Conservation (phyloP, 2,329 filamentous ascomycete genomes). For the Hymenoscyphus scutula region DNA sequence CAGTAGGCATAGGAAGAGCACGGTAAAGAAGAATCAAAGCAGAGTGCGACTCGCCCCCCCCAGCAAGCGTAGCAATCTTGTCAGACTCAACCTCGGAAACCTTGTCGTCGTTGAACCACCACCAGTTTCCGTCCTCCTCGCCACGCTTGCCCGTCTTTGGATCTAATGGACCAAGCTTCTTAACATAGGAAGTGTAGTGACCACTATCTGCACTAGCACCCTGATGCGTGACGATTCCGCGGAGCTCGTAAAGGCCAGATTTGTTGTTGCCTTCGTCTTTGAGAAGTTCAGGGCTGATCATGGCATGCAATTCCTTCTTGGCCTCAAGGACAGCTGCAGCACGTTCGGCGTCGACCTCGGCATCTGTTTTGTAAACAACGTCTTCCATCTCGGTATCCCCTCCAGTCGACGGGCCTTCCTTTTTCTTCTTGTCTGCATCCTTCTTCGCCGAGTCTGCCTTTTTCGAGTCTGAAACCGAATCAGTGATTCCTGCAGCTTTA, state of each 20-base stretch:
- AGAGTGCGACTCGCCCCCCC: slow-evolving; percentile 84
- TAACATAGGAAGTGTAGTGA: slow-evolving; percentile 97
- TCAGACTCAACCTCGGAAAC: slow-evolving; percentile 88
- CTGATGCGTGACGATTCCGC: slow-evolving; percentile 93
- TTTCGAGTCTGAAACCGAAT: slow-evolving; percentile 41
- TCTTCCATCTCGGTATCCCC: slow-evolving; percentile 68
- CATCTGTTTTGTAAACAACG: slow-evolving; percentile 78
- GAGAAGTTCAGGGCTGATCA: slow-evolving; percentile 72
- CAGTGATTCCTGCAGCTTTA: slow-evolving; percentile 46
- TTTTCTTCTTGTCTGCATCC: slow-evolving; percentile 46
- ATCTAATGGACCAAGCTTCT: slow-evolving; percentile 76
- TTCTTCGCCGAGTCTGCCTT: slow-evolving; percentile 47
- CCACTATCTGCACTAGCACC: slow-evolving; percentile 95
- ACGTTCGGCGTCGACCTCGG: slow-evolving; percentile 84
- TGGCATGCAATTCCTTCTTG: slow-evolving; percentile 81
- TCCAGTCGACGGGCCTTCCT: slow-evolving; percentile 48
- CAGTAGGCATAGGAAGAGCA: slow-evolving; percentile 65
- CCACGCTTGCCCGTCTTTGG: slow-evolving; percentile 72
- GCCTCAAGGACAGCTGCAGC: slow-evolving; percentile 70
- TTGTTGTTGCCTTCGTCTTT: slow-evolving; percentile 84
- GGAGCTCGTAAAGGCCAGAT: slow-evolving; percentile 91
- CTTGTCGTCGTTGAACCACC: slow-evolving; percentile 99
- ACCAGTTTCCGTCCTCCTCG: slow-evolving; percentile 92
- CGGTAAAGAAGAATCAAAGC: slow-evolving; percentile 78
- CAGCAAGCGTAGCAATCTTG: slow-evolving; percentile 85